Evolutionary conservation across 1,139 yeast genomes (phyloP).

Genomic region (Geotrichum siamense): DNA sequence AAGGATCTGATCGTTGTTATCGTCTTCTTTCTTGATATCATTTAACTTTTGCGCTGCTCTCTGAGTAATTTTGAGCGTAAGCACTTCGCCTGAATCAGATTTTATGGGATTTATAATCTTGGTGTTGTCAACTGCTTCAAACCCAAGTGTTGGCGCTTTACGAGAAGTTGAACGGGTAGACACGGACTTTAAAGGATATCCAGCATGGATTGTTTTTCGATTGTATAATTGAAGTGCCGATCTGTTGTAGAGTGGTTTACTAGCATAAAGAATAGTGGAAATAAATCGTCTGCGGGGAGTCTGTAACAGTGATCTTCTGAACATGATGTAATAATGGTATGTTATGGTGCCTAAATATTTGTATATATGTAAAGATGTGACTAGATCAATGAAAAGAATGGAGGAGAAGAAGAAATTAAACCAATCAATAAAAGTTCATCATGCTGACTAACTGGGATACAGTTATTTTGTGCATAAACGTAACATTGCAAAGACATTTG

Average conservation of each 20-base stretch:
- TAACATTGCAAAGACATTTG: too few relatives aligned
- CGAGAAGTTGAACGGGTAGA: conserved; percentile 4
- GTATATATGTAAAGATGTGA: too few relatives aligned
- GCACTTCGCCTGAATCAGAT: conserved; percentile 31
- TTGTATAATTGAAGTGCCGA: conserved; percentile 7
- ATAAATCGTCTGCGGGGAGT: conserved; percentile 1
- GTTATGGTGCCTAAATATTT: too few relatives aligned
- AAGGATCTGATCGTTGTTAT: conserved; percentile 55
- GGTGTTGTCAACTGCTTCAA: conserved; percentile 21
- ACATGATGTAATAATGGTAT: too few relatives aligned
- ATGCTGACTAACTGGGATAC: too few relatives aligned
- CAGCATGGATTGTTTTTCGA: conserved; percentile 8
- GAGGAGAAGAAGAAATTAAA: too few relatives aligned
- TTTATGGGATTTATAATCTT: conserved; percentile 30
- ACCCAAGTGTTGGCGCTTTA: conserved; percentile 21
- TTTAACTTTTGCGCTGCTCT: conserved; percentile 51
- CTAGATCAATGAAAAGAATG: too few relatives aligned
- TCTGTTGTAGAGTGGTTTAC: conserved; percentile 11
- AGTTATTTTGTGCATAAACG: too few relatives aligned
- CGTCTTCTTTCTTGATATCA: conserved; percentile 49
- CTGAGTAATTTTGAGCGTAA: conserved; percentile 38
- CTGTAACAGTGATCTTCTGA: not conserved
- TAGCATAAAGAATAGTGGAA: conserved; percentile 12
- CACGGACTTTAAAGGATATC: conserved; percentile 3
- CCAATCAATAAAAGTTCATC: too few relatives aligned